These are phyloP conservation scores for Epichloe aotearoae DNA, from an alignment of 2,329 filamentous ascomycete species.

Conservation along the genomic window DNA sequence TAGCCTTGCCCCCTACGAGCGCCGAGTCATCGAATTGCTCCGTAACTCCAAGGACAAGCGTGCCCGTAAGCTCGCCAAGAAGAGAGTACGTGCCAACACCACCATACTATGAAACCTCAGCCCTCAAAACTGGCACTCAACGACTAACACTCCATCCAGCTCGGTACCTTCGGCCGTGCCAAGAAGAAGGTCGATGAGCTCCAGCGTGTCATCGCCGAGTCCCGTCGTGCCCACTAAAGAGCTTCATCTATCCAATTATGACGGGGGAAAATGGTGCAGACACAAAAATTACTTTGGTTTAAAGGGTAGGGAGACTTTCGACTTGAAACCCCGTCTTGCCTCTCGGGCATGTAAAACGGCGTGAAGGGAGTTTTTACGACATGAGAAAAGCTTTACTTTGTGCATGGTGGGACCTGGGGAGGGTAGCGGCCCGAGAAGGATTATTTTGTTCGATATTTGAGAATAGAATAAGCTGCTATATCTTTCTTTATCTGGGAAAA, in stretches of 20 bases:
- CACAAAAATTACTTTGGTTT: background rate
- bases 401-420: background rate
- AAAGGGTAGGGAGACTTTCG: background rate
- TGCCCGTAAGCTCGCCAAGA: slow-evolving; percentile 97
- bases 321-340: background rate
- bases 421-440: slow-evolving; percentile 1
- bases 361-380: background rate
- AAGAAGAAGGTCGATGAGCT: slow-evolving; percentile 99
- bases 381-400: background rate
- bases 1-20: slow-evolving; percentile 88
- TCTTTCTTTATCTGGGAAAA: background rate
- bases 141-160: slow-evolving; percentile 35
- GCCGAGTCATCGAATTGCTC: slow-evolving; percentile 96
- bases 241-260: background rate
- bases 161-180: slow-evolving; percentile 96
- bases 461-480: slow-evolving; percentile 1
- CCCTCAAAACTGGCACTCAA: slow-evolving; percentile 7
- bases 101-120: background rate
- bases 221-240: slow-evolving; percentile 56
- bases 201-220: slow-evolving; percentile 93
- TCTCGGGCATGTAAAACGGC: slow-evolving; percentile 2
- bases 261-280: background rate
- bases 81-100: slow-evolving; percentile 57
- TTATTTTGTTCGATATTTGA: background rate
- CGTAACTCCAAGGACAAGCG: slow-evolving; percentile 99